phyloP scores from a whole-genome alignment of 768 basidiomycete species.

The Galerina sulciceps region DNA sequence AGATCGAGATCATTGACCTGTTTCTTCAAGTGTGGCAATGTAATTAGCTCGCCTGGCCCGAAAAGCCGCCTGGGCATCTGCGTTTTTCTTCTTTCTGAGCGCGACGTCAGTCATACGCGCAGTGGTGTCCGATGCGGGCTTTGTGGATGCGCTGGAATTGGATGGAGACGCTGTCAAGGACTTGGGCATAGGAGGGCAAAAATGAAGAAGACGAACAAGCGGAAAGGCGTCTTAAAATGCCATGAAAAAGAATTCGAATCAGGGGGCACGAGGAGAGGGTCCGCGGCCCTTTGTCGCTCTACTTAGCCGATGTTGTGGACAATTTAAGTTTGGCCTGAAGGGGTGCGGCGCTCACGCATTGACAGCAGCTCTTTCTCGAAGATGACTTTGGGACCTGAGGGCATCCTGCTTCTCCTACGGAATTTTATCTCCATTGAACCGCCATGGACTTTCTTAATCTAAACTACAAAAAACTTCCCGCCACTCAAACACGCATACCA shows the following conservation, averaged over 20 bases:
- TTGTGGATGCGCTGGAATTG: slow-evolving; percentile 6
- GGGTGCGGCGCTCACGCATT: slow-evolving; percentile 47
- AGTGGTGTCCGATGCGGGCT: slow-evolving; percentile 38
- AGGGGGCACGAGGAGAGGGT: slow-evolving; percentile 70
- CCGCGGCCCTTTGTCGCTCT: slow-evolving; percentile 54
- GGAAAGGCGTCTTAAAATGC: slow-evolving; percentile 54
- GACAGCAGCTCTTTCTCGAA: slow-evolving; percentile 51
- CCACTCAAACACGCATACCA: slow-evolving; percentile 23
- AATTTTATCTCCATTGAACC: slow-evolving; percentile 43
- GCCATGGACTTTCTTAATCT: slow-evolving; percentile 30
- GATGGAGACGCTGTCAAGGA: slow-evolving; percentile 29
- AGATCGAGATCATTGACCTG: slow-evolving; percentile 46
- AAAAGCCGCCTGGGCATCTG: slow-evolving; percentile 88
- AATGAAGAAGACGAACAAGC: slow-evolving; percentile 23
- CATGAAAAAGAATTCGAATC: slow-evolving; percentile 68
- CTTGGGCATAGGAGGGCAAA: slow-evolving; percentile 45
- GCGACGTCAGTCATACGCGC: slow-evolving; percentile 67
- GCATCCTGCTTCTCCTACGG: slow-evolving; percentile 33
- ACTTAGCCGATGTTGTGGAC: slow-evolving; percentile 53
- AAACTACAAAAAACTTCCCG: slow-evolving; percentile 32
- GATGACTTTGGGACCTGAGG: slow-evolving; percentile 36
- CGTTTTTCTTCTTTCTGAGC: slow-evolving; percentile 86
- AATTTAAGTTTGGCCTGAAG: slow-evolving; percentile 56
- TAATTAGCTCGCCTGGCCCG: slow-evolving; percentile 83
- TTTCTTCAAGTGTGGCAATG: slow-evolving; percentile 86